These are phyloP conservation scores for Colletotrichum sp. DNA, from an alignment of 2,329 filamentous ascomycete genomes.

Conservation along the genomic window DNA sequence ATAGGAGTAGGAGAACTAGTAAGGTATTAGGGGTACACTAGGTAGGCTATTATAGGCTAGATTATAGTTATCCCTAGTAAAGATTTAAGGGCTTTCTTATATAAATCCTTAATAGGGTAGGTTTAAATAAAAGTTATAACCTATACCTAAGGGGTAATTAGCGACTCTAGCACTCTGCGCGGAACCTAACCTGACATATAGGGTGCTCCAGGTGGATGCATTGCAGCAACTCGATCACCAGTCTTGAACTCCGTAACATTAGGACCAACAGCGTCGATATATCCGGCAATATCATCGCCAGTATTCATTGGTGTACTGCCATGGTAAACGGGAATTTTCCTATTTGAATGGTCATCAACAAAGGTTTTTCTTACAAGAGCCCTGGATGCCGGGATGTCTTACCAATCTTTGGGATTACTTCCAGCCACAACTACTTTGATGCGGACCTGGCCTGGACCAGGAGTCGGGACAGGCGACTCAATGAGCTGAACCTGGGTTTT, in stretches of 20 bases:
- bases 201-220: conserved; percentile 54
- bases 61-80: too few relatives aligned
- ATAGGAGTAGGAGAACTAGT: too few relatives aligned
- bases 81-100: too few relatives aligned
- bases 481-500: not conserved
- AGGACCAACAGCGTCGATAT: conserved; percentile 21
- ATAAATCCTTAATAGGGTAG: too few relatives aligned
- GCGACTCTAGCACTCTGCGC: too few relatives aligned
- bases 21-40: too few relatives aligned
- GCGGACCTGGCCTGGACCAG: not conserved
- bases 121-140: too few relatives aligned
- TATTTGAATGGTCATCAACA: not conserved
- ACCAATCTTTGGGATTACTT: not conserved
- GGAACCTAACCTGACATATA: too few relatives aligned
- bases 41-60: too few relatives aligned
- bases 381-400: not conserved
- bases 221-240: conserved; percentile 50
- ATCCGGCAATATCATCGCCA: conserved; percentile 26
- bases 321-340: not conserved
- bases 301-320: conserved; percentile 4
- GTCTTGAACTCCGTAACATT: conserved; percentile 22
- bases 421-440: not conserved
- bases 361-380: not conserved
- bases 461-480: not conserved
- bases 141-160: too few relatives aligned